These are phyloP conservation scores for Paramecium caudatum DNA, from an alignment of 73 alveolate genomes.

Conservation along the genomic window DNA sequence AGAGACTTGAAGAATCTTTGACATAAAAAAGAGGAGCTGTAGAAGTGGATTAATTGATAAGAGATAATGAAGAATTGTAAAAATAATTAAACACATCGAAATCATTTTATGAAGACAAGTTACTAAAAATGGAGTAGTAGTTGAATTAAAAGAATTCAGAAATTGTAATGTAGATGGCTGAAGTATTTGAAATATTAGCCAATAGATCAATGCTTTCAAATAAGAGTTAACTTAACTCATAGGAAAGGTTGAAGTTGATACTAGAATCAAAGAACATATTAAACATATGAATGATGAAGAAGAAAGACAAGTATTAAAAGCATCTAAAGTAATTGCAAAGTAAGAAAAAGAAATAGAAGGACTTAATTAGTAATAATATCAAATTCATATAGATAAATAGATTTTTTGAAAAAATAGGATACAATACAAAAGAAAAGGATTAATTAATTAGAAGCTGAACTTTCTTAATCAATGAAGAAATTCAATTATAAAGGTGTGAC, in stretches of 20 bases:
- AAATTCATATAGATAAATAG: constrained; percentile 21
- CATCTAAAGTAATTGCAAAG: neutral
- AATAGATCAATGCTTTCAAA: constrained; percentile 52
- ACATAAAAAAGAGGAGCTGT: constrained; percentile 72
- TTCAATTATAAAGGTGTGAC: constrained; percentile 59
- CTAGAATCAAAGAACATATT: constrained; percentile 42
- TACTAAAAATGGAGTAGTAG: constrained; percentile 41
- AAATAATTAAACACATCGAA: constrained; percentile 19
- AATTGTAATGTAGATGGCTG: constrained; percentile 19
- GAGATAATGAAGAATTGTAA: constrained; percentile 60
- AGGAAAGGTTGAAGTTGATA: constrained; percentile 31
- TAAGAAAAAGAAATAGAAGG: constrained; percentile 40
- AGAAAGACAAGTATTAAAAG: neutral
- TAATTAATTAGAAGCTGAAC: constrained; percentile 37
- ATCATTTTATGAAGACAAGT: constrained; percentile 21
- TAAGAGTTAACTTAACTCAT: constrained; percentile 13
- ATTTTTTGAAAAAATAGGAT: constrained; percentile 41
- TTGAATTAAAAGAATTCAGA: constrained; percentile 6
- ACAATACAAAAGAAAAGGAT: constrained; percentile 46
- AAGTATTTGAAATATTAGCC: neutral
- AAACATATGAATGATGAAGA: constrained; percentile 1
- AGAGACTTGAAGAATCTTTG: constrained; percentile 65
- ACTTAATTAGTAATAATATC: constrained; percentile 12
- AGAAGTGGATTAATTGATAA: constrained; percentile 64
- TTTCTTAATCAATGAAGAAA: constrained; percentile 24